Base-by-base conservation (phyloP, 352 stramenopile species). In the Aphanomyces stellatus region DNA sequence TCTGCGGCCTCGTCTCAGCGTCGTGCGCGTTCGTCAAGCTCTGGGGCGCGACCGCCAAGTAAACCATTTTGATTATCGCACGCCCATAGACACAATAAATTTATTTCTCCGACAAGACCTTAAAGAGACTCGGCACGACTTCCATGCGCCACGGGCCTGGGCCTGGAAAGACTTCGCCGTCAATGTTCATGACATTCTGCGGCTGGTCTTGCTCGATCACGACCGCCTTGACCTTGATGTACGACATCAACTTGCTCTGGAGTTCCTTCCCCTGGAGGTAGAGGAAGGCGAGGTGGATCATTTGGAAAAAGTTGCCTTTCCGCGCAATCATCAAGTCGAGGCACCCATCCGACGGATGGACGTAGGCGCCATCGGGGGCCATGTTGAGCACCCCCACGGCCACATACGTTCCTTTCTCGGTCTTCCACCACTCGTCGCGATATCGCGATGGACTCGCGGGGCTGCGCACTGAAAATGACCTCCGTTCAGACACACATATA, bases 41-140 rank as follows among this genome's bases (percentile, higher is more conserved):
- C 7, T 59, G 51, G 51, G 11, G 30, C 10, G 13, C 43, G 43
- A 53, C 43, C 8, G 6, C 11, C 13, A 53, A 53, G 17, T 8
- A 17, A 43, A 17, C 37, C 8, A 43, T 43, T 8, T 19, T 46
- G 19, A 57, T n/a, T 57, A 35, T 33, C 49, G 22, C 19, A 37
- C 1, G 25, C 25, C 13, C 19, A 28, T 22, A 53, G 46, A 53
- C 8, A 53, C 13, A 28, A 53, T 11, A 22, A 53, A 42, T 22
- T 69, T 88, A 92, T 69, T 92, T 93, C 68, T 93, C 84, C 2
- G 84, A 93, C 22, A 93, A 71, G 53, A 85, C 84, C 71, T 93
- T 93, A 73, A 93, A 93, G 48, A 93, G 76, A 64, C 84, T 93
- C n/a, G 84, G 84, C 22, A 93, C 79, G 28, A 93, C 76, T 59